Base-by-base conservation (phyloP, 768 basidiomycete genomes). In the Auriculariales sp. region DNA sequence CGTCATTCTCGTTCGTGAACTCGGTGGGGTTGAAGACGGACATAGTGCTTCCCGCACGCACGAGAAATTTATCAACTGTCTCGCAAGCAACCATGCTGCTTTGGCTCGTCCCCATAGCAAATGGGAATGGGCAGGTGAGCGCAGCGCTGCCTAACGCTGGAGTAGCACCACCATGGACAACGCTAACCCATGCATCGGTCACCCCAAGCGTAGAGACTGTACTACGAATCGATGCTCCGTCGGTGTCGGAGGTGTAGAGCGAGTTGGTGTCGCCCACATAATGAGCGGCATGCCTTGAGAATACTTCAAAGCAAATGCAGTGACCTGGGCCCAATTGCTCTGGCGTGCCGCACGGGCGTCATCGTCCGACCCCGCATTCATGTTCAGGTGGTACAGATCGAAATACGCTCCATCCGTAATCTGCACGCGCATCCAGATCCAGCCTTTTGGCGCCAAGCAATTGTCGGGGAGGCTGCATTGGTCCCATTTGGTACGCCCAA, bases 371-470 rank as follows among this genome's bases (percentile, higher is more conserved):
- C 66, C 67, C n/a, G 67, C 66, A 49, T 68, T 66, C 2, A 63
- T 59, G 48, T 68, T 66, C 14, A 68, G 59, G 55, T 68, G 67
- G 56, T 68, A 68, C 11, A 66, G 55, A 47, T 67, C 66, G 3
- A 68, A 34, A 58, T 61, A 67, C 22, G 60, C 51, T 7, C 66
- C 66, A 17, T 64, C 64, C 5, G 60, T 54, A 34, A 63, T 55
- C 33, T 58, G 56, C 2, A 64, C 36, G 44, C 66, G 65, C 56
- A 61, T 59, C 54, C 63, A 66, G 0, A 63, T 67, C 59, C 67
- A 68, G 10, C 67, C 66, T 51, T 68, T 68, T 0, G 66, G 66
- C 7, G 66, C 66, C 15, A 68, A 57, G 54, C 67, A 68, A 54
- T 67, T 64, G 7, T 59, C 61, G 14, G 53, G n/a, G n/a, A n/a